Conservation (phyloP, 2,329 filamentous ascomycete species). For the Cladosporium austrohemisphaericum region DNA sequence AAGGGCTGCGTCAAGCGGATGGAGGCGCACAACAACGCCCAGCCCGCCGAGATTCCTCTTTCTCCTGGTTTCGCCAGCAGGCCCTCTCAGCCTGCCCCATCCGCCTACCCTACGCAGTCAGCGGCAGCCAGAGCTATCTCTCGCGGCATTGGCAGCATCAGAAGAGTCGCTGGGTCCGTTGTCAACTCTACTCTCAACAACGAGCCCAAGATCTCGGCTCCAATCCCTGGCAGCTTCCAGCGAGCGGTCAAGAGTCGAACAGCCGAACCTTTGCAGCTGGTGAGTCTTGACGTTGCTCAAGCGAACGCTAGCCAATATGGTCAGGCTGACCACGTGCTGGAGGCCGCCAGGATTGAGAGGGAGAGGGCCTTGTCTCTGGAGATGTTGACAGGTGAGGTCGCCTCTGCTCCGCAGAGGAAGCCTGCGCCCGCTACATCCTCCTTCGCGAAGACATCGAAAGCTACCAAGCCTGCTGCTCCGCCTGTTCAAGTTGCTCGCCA, state of each 20-base stretch:
- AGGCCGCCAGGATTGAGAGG: not conserved
- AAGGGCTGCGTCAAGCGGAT: no score
- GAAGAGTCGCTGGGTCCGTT: not conserved
- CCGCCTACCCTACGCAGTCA: not conserved
- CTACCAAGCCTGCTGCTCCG: not conserved
- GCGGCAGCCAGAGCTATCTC: not conserved
- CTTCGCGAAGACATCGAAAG: no score
- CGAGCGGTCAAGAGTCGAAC: not conserved
- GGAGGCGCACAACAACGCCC: not conserved
- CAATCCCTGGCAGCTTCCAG: not conserved
- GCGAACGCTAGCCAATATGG: not conserved
- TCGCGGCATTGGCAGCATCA: not conserved
- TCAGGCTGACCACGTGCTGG: not conserved
- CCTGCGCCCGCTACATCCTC: not conserved
- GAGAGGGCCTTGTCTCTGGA: no score
- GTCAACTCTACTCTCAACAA: not conserved
- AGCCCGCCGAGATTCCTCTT: not conserved
- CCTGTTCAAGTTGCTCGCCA: not conserved
- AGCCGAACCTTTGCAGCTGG: not conserved
- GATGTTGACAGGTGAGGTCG: not conserved
- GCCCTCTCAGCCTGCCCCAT: not conserved
- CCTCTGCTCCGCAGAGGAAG: not conserved
- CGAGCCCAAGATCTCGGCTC: not conserved
- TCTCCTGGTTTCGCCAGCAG: no score
- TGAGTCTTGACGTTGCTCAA: conserved; percentile 2